These are phyloP conservation scores for Microcera coccophila DNA, from an alignment of 2,329 filamentous ascomycete species.

Conservation along the genomic window DNA sequence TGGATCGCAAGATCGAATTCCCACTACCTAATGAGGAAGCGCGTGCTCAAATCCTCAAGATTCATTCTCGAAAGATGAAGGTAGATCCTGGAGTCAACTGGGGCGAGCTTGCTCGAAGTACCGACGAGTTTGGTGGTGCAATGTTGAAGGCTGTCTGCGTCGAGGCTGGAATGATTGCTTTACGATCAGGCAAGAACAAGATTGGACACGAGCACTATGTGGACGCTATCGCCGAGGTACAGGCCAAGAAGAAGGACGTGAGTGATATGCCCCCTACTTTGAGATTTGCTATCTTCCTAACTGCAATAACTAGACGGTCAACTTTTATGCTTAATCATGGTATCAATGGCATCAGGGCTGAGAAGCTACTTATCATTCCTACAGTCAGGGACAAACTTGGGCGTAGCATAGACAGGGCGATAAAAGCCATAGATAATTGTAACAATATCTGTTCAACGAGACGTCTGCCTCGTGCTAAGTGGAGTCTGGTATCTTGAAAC, in stretches of 20 bases:
- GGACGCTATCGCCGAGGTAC: conserved; percentile 94
- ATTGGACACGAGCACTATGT: conserved; percentile 98
- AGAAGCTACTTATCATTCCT: not conserved
- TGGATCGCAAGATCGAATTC: conserved; percentile 98
- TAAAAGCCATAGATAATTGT: conserved; percentile 26
- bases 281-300: conserved; percentile 11
- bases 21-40: conserved; percentile 97
- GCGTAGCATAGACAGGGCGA: conserved; percentile 18
- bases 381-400: conserved; percentile 6
- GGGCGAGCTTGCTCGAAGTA: conserved; percentile 90
- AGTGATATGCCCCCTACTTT: conserved; percentile 30
- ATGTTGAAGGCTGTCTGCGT: conserved; percentile 98
- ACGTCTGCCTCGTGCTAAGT: not conserved
- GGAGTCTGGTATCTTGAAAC: too few species aligned
- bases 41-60: conserved; percentile 92
- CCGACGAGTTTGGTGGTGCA: conserved; percentile 96
- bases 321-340: conserved; percentile 47
- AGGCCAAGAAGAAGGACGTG: conserved; percentile 89
- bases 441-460: conserved; percentile 15
- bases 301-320: conserved; percentile 46
- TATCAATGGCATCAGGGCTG: conserved; percentile 3
- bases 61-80: conserved; percentile 98
- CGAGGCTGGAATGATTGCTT: conserved; percentile 97
- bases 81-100: conserved; percentile 93
- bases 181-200: conserved; percentile 91